Percentiles rank a stretch among this genome's conserved stretches.
These are phyloP conservation scores for Penicillium sp. DNA, from an alignment of 2,329 filamentous ascomycete species.

Conservation along the genomic window DNA sequence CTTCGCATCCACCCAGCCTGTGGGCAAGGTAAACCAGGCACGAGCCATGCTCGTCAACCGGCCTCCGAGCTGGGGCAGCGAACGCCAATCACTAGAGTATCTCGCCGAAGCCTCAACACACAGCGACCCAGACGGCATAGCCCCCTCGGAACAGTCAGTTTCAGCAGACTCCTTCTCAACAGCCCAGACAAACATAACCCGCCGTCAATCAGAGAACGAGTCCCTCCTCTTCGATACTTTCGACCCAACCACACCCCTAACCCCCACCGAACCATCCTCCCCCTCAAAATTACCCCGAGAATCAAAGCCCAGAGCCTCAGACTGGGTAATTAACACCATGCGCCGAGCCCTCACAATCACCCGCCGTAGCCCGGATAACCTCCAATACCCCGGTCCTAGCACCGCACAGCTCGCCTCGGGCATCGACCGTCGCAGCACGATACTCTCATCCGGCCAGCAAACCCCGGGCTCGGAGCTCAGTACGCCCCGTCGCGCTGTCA, in stretches of 20 bases:
- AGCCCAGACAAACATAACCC: constrained; percentile 50
- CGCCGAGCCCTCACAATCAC: constrained; percentile 59
- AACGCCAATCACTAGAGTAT: constrained; percentile 28
- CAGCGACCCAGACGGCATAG: constrained; percentile 27
- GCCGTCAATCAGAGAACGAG: constrained; percentile 54
- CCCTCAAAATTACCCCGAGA: constrained; percentile 27
- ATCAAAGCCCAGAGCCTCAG: constrained; percentile 54
- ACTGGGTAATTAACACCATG: constrained; percentile 70
- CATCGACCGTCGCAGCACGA: constrained; percentile 28
- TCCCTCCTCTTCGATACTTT: constrained; percentile 49
- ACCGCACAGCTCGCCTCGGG: constrained; percentile 27
- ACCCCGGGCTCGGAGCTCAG: constrained; percentile 12
- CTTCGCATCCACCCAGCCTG: constrained; percentile 33
- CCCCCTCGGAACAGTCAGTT: constrained; percentile 37
- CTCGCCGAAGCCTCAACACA: constrained; percentile 20
- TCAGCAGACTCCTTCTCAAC: constrained; percentile 54
- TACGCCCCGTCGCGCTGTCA: constrained; percentile 48
- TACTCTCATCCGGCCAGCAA: constrained; percentile 17
- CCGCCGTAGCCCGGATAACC: constrained; percentile 28
- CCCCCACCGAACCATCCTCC: constrained; percentile 26
- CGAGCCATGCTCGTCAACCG: constrained; percentile 21
- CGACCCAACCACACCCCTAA: constrained; percentile 26
- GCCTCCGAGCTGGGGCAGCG: constrained; percentile 26
- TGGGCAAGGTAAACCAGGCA: constrained; percentile 19
- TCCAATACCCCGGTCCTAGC: constrained; percentile 11